A percentile compares a stretch with the other conserved stretches of the same genome.
phyloP scores from a whole-genome alignment of 371 early-diverging fungal species.

The Lichtheimia corymbifera region DNA sequence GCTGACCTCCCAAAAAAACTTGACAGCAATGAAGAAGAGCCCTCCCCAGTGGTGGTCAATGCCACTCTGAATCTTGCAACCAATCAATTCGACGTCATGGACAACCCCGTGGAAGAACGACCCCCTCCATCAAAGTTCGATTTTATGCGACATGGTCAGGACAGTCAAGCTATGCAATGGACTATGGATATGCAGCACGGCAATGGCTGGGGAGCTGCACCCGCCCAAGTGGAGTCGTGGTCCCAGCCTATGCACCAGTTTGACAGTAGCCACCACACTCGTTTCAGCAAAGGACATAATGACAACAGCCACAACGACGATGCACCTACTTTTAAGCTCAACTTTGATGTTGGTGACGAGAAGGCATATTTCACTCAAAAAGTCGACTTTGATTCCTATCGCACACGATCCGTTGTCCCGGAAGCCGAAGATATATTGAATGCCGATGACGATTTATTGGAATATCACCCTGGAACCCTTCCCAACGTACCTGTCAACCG shows the following conservation, averaged over 20 bases:
- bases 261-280: background rate
- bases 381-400: conserved; percentile 27
- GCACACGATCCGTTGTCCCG: conserved; percentile 28
- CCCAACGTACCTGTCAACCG: conserved; percentile 58
- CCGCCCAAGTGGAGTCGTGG: conserved; percentile 4
- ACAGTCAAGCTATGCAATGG: conserved; percentile 9
- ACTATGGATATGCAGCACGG: conserved; percentile 9
- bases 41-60: background rate
- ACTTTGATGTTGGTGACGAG: conserved; percentile 29
- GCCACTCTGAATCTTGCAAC: conserved; percentile 20
- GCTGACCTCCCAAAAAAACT: too few species aligned
- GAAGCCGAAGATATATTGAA: conserved; percentile 27
- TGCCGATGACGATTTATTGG: conserved; percentile 3
- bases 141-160: conserved; percentile 1
- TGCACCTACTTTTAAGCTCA: conserved; percentile 17
- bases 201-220: conserved; percentile 14
- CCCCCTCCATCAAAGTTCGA: conserved; percentile 13
- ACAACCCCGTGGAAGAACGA: background rate
- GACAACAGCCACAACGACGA: background rate
- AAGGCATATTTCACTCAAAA: conserved; percentile 25
- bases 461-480: conserved; percentile 11
- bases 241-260: background rate
- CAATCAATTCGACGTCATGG: conserved; percentile 14
- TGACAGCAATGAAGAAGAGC: too few species aligned
- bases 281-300: conserved; percentile 9